Percentiles rank a stretch among this genome's conserved stretches.
Conservation (phyloP, 2,329 filamentous ascomycete genomes). For the Parafenestella ontariensis region DNA sequence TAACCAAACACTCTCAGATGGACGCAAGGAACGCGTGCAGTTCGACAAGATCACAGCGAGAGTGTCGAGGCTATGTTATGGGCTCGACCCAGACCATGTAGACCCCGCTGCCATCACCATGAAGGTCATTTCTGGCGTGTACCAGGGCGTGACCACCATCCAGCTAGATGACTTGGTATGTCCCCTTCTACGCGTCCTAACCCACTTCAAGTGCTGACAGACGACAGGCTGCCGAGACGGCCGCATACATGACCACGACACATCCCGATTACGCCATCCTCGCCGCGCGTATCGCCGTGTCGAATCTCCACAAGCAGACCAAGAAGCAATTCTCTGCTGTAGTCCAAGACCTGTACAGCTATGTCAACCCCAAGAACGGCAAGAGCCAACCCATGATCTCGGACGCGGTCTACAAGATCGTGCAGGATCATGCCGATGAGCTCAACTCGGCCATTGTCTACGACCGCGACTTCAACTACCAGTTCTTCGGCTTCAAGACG, state of each 20-base stretch:
- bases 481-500: constrained; percentile 99
- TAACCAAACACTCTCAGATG: constrained; percentile 67
- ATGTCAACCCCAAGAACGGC: constrained; percentile 92
- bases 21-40: constrained; percentile 99
- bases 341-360: constrained; percentile 90
- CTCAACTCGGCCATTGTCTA: constrained; percentile 99
- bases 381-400: constrained; percentile 93
- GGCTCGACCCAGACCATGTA: constrained; percentile 92
- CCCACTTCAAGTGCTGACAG: constrained; percentile 26
- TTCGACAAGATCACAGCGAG: constrained; percentile 99
- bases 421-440: constrained; percentile 96
- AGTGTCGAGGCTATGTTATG: constrained; percentile 96
- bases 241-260: constrained; percentile 99
- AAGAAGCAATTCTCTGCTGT: constrained; percentile 99
- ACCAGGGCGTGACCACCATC: constrained; percentile 95
- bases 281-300: constrained; percentile 96
- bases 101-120: constrained; percentile 98
- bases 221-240: constrained; percentile 89
- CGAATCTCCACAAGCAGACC: constrained; percentile 99
- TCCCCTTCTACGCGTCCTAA: constrained; percentile 10
- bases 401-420: constrained; percentile 84
- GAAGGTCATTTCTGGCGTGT: constrained; percentile 99
- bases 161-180: constrained; percentile 96
- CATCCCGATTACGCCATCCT: constrained; percentile 99
- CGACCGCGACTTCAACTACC: constrained; percentile 99